Base-by-base conservation (phyloP, 2,329 filamentous ascomycete species). In the Botryotinia narcissicola region DNA sequence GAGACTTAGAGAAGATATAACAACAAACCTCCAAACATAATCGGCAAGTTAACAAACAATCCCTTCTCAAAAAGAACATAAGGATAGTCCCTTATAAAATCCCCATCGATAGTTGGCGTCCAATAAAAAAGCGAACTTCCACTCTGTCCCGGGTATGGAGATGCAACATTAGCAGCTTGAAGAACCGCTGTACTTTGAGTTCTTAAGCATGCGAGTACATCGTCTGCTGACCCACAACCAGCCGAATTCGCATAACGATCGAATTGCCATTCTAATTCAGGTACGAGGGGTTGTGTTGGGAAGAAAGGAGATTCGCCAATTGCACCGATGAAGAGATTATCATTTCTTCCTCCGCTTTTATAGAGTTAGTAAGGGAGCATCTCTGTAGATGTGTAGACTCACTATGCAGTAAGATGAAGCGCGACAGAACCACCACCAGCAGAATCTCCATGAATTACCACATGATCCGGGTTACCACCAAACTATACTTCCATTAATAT, bases 371-470 rank as follows among this genome's bases (percentile, higher is more conserved):
- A 20, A 54, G 20, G 12, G 25, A 25, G 8, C 18, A 37, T 20
- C 25, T 29, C 32, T 7, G n/a, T 35, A n/a, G 22, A 9, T 9
- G 10, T 32, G n/a, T 29, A 32, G 18, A 71, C 73, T 73, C 74
- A 77, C 76, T 79, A 79, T 67, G 79, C 78, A 63, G 75, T 78
- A 0, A 83, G 71, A 73, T 84, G 82, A 62, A 82, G 76, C 7
- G 81, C 79, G 10, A 86, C 83, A 14, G 84, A 85, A 6, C 82
- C 84, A n/a, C 80, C 85, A 20, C 86, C 86, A 10, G 85, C 84
- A 16, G 83, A 85, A 61, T 82, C 82, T 3, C 86, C 85, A 73
- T 85, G 84, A 44, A 87, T 82, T 0, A 85, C 84, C 6, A 87
- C 83, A 73, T 84, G 82, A 42, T 79, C 74, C 14, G 84, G 83